Base-by-base conservation (phyloP, 2,329 filamentous ascomycete genomes). In the Neofusicoccum ribis region DNA sequence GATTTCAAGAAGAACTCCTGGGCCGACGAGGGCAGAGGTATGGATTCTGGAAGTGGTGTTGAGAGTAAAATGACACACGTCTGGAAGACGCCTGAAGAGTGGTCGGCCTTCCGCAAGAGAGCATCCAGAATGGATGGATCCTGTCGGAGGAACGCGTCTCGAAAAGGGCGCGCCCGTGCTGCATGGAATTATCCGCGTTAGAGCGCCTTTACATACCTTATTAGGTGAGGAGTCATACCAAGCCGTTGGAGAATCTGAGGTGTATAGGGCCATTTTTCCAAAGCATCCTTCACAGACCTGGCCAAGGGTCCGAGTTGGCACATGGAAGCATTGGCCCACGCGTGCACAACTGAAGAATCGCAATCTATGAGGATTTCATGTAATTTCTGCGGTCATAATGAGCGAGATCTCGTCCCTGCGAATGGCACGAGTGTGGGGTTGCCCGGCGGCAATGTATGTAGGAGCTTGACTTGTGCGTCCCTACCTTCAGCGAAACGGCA, bases 221-320 rank as follows among this genome's bases (percentile, higher is more conserved):
- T n/a, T 17, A 4, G 6, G 5, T 11, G 36, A 5, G n/a, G 31
- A 3, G 31, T 9, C 66, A 34, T 77, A 85, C 84, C 80, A 36
- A 88, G 79, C 43, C 69, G 72, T n/a, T 79, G 73, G 44, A 88
- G 72, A 34, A 87, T 76, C 36, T 79, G 75, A 64, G 86, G 69
- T 5, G 84, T 80, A 66, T 83, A 82, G 3, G 81, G 77, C 74
- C 84, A 85, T 51, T 81, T 78, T 39, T 82, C 78, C 41, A 87
- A 72, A 31, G 81, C 82, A 66, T 84, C 80, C 36, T 83, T 71
- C n/a, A 85, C 69, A 39, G 75, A 73, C n/a, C 74, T 75, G 14
- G 78, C 77, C 23, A 63, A 17, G 1, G 52, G 36, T 15, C 15
- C 17, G 17, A 66, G 36, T 17, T 63, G 81, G 70, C 85, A 87